Conservation (phyloP, 495 filamentous ascomycete genomes). For the Aspergillus cristatus region DNA sequence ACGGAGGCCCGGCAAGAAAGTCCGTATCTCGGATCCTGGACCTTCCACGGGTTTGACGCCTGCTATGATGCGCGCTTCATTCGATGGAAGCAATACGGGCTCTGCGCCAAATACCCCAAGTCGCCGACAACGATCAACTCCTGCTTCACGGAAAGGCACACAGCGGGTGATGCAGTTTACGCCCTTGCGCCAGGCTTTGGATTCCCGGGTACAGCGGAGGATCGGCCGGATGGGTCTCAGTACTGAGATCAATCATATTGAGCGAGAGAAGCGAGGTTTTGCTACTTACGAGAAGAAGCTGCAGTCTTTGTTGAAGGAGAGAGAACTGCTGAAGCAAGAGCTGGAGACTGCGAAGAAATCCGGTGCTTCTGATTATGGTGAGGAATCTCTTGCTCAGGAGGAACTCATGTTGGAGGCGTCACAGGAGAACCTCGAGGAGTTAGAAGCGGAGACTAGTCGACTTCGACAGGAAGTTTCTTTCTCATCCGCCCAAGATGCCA, state of each 20-base stretch:
- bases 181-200: conserved; percentile 59
- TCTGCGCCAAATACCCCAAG: conserved; percentile 29
- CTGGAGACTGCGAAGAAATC: conserved; percentile 34
- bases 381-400: conserved; percentile 15
- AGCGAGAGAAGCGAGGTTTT: conserved; percentile 43
- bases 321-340: conserved; percentile 42
- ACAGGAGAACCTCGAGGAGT: conserved; percentile 15
- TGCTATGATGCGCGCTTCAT: conserved; percentile 49
- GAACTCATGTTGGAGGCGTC: conserved; percentile 15
- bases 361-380: conserved; percentile 17
- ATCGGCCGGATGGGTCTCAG: conserved; percentile 63
- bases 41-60: conserved; percentile 60
- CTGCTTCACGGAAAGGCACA: too few relatives aligned
- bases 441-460: conserved; percentile 10
- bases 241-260: conserved; percentile 62
- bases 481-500: conserved; percentile 1
- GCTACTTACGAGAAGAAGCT: conserved; percentile 44
- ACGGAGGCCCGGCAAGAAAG: conserved; percentile 41
- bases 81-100: conserved; percentile 11
- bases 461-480: conserved; percentile 13
- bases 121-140: conserved; percentile 27
- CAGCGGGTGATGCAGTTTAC: conserved; percentile 48
- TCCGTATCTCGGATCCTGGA: conserved; percentile 66
- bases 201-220: conserved; percentile 61
- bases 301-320: conserved; percentile 24